Percentiles rank a stretch among this genome's conserved stretches.
Conservation (phyloP, 78 protist genomes). For the Reticulomyxa filosa region DNA sequence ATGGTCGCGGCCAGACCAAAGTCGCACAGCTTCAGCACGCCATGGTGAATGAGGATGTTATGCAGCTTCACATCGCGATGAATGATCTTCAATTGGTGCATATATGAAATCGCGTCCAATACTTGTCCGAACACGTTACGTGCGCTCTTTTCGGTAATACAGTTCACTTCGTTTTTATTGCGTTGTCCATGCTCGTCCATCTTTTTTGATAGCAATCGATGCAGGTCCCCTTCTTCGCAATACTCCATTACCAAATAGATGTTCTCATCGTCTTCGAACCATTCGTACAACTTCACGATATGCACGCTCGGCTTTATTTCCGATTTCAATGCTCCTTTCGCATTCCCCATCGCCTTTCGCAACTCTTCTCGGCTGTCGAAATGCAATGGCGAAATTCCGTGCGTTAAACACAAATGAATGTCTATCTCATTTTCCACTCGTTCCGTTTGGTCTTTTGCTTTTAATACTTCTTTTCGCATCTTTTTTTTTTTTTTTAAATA, state of each 20-base stretch:
- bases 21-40: neutral
- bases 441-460: too few species aligned
- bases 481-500: too few species aligned
- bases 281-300: neutral
- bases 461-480: too few species aligned
- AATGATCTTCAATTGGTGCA: neutral
- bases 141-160: neutral
- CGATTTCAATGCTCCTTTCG: too few species aligned
- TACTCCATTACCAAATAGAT: neutral
- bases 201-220: neutral
- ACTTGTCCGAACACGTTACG: neutral
- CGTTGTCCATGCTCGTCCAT: too few species aligned
- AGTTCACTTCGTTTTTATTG: too few species aligned
- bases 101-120: neutral
- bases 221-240: neutral
- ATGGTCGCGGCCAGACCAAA: slow-evolving; percentile 3
- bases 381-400: too few species aligned
- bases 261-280: neutral
- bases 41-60: neutral
- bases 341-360: too few species aligned
- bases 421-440: too few species aligned
- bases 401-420: too few species aligned
- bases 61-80: slow-evolving; percentile 16
- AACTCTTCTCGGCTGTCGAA: too few species aligned
- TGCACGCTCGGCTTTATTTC: too few species aligned